Percentiles rank a stretch among this genome's conserved stretches.
Evolutionary conservation across 2,329 filamentous ascomycete genomes (phyloP).

Genomic region (Biscogniauxia sp.): DNA sequence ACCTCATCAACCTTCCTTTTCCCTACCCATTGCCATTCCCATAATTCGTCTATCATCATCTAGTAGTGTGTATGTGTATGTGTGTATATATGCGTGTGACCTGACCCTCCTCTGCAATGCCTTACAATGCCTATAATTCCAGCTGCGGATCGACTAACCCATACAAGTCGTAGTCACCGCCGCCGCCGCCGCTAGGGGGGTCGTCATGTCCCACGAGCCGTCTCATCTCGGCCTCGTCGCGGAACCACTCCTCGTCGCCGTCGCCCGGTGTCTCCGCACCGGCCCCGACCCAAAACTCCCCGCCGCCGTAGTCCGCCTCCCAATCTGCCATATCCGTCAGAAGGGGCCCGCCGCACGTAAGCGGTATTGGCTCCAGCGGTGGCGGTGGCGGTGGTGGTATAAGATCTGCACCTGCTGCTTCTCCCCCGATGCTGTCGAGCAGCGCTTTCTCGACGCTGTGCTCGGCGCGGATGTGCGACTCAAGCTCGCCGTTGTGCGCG

Average conservation of each 20-base stretch:
- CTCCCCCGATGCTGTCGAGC: conserved; percentile 8
- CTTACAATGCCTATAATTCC: not conserved
- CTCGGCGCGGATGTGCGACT: conserved; percentile 40
- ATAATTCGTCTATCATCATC: no score
- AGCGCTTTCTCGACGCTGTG: conserved; percentile 26
- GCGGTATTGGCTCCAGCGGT: not conserved
- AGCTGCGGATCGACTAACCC: conserved; percentile 24
- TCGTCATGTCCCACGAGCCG: conserved; percentile 29
- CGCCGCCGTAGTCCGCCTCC: conserved; percentile 10
- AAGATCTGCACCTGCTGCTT: not conserved
- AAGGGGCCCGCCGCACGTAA: conserved; percentile 5
- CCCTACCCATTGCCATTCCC: no score
- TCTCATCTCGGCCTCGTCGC: conserved; percentile 44
- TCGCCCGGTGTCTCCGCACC: conserved; percentile 23
- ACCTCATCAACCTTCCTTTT: no score
- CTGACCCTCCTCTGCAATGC: no score
- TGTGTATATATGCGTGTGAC: no score
- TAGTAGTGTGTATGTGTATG: no score
- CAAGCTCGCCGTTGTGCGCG: conserved; percentile 49
- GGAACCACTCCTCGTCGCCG: conserved; percentile 40
- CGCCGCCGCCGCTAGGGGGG: no score
- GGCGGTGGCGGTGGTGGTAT: conserved; percentile 2
- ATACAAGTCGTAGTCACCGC: conserved; percentile 14
- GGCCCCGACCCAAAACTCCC: conserved; percentile 28
- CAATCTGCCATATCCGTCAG: conserved; percentile 10